Evolutionary conservation across 1,284 basidiomycete species (phyloP), one percentile per base, ranked within the genome.

Genomic region (Vanrija sp.): DNA sequence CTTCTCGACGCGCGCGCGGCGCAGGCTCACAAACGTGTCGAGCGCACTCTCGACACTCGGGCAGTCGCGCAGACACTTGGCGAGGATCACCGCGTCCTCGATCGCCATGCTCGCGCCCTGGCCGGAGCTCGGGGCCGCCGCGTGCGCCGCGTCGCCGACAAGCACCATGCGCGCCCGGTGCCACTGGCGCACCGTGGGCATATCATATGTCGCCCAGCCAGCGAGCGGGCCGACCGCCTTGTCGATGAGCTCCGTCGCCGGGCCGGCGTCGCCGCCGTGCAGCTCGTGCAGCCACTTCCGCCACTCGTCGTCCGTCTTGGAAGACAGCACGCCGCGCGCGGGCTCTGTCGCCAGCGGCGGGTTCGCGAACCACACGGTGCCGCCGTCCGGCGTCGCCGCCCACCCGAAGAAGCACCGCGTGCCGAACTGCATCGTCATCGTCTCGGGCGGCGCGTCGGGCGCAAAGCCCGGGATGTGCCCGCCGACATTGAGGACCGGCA

Each of bases 101-200:
- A 63, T 19, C 15, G 61, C 61, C 14, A 55, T 18, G 42, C 59
- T 63, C 16, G 63, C 63, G 10, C 63, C 63, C 28, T 54, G 50
- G 10, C 59, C 64, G 6, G 56, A 59, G 6, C 59, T 58, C 1
- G 64, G 64, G 6, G 61, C 54, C 61, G 63, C 63, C 38, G 50
- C 54, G 39, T 65, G 63, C 6, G 61, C 34, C 42, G 63, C 61
- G 42, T 65, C 63, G 9, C 63, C 63, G 25, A 65, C 26, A 10
- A 65, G 42, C 12, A 58, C 63, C 9, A 63, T 55, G 9, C 50
- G n/a, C 7, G 19, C 12, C 15, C 61, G 54, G 14, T 50, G 12
- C 61, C 61, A 65, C 2, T 16, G 7, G 2, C 50, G 25, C 8
- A 49, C 21, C 0, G 46, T 29, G 7, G 21, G 25, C 10, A 57